Conservation (phyloP, 2,329 filamentous ascomycete genomes). For the Geosmithia morbida region DNA sequence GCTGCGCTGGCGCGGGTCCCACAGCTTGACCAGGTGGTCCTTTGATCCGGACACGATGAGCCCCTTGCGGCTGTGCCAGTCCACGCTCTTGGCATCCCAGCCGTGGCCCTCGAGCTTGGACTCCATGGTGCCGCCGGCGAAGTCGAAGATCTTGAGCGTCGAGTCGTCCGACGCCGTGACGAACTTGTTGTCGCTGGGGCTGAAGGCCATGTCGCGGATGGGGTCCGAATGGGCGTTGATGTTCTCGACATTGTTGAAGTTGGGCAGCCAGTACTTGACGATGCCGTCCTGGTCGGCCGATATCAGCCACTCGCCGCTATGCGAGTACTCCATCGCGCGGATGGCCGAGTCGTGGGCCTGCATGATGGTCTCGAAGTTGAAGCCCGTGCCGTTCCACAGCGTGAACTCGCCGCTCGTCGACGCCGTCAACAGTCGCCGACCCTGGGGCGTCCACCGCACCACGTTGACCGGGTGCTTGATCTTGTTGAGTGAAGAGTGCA, state of each 20-base stretch:
- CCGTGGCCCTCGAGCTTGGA: constrained; percentile 81
- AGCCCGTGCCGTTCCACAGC: constrained; percentile 95
- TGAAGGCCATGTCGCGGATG: constrained; percentile 83
- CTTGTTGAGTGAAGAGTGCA: constrained; percentile 97
- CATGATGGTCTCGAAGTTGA: constrained; percentile 99
- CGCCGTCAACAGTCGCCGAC: constrained; percentile 77
- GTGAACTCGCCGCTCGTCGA: constrained; percentile 97
- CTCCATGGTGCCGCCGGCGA: constrained; percentile 73
- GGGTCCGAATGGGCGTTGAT: constrained; percentile 84
- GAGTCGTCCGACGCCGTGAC: constrained; percentile 93
- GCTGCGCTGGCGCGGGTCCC: constrained; percentile 86
- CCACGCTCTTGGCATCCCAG: constrained; percentile 94
- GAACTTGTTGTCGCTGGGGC: constrained; percentile 89
- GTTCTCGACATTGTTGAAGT: constrained; percentile 97
- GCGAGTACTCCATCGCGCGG: constrained; percentile 72
- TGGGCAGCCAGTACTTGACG: constrained; percentile 97
- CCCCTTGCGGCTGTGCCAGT: constrained; percentile 95
- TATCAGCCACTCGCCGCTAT: constrained; percentile 93
- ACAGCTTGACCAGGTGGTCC: constrained; percentile 92
- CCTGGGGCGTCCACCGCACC: constrained; percentile 94
- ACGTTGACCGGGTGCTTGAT: constrained; percentile 96
- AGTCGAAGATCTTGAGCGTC: constrained; percentile 90
- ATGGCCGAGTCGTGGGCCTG: constrained; percentile 89
- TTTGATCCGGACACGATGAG: constrained; percentile 92
- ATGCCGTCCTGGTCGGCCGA: constrained; percentile 91